Conservation (phyloP, 169 alveolate species). For the Plasmodium chabaudi region DNA sequence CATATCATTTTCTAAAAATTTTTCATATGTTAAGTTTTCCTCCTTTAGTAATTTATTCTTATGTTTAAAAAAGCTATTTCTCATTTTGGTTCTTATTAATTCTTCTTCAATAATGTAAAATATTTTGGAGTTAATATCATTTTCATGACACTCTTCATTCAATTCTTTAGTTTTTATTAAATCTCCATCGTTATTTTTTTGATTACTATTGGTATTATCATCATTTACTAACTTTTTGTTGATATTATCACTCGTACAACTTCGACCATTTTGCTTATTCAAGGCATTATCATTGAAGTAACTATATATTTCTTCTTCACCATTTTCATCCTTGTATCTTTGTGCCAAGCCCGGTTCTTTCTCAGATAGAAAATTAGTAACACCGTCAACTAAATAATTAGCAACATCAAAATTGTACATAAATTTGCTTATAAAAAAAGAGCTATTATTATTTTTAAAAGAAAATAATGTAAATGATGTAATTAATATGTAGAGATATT, state of each 20-base stretch:
- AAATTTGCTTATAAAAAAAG: conserved; percentile 43
- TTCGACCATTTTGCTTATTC: background rate
- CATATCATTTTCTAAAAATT: conserved; percentile 44
- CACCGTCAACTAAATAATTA: conserved; percentile 17
- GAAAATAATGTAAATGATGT: conserved; percentile 56
- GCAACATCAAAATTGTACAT: conserved; percentile 21
- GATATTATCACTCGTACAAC: background rate
- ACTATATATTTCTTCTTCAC: no score
- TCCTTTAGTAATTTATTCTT: conserved; percentile 4
- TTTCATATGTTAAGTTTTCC: conserved; percentile 22
- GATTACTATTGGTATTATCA: background rate
- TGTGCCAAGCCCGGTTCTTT: background rate
- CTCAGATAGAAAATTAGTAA: conserved; percentile 1
- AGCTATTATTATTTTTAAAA: conserved; percentile 39
- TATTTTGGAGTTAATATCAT: background rate
- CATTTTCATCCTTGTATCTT: background rate
- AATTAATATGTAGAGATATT: conserved; percentile 48
- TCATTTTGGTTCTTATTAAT: conserved; percentile 71
- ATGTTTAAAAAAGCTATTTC: conserved; percentile 34
- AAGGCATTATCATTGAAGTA: background rate
- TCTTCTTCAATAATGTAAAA: conserved; percentile 35
- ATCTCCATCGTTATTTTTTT: background rate
- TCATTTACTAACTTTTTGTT: background rate
- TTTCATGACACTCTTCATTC: background rate
- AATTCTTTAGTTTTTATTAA: background rate